Evolutionary conservation across 139 green algal species (phyloP).

Genomic region (Closterium sp.): DNA sequence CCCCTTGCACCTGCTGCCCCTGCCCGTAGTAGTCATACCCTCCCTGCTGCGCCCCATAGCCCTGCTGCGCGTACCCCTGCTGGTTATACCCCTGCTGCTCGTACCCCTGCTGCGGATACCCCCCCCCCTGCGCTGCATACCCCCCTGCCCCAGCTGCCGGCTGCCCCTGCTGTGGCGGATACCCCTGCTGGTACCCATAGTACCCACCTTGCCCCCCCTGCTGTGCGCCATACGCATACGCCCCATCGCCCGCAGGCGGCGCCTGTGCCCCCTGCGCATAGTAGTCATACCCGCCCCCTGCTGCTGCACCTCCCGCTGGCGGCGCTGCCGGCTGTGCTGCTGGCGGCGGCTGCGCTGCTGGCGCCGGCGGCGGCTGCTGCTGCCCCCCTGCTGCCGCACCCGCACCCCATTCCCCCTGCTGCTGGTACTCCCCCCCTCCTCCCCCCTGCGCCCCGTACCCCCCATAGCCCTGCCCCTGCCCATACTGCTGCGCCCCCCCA

Average conservation of each 20-base stretch:
- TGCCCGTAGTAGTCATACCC: background rate
- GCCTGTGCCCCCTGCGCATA: background rate
- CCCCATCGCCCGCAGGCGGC: background rate
- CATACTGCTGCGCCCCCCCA: conserved; percentile 4
- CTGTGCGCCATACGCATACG: background rate
- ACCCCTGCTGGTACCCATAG: background rate
- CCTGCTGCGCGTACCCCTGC: conserved; percentile 3
- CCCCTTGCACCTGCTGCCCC: background rate
- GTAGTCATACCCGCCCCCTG: background rate
- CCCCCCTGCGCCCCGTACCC: background rate
- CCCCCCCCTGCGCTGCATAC: background rate
- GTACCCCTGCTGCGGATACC: conserved; percentile 11
- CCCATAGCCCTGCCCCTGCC: conserved; percentile 7
- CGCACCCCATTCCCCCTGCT: background rate
- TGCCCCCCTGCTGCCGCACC: background rate
- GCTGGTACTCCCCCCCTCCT: background rate
- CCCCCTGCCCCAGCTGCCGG: too few relatives aligned
- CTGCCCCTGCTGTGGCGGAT: background rate
- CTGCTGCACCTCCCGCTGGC: background rate
- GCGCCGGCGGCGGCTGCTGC: too few relatives aligned
- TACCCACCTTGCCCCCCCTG: background rate
- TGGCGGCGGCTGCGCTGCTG: background rate
- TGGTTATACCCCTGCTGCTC: conserved; percentile 13
- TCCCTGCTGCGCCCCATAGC: background rate
- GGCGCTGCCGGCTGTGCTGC: background rate